phyloP scores from a whole-genome alignment of 495 filamentous ascomycete genomes.

The Penicillium samsonianum region DNA sequence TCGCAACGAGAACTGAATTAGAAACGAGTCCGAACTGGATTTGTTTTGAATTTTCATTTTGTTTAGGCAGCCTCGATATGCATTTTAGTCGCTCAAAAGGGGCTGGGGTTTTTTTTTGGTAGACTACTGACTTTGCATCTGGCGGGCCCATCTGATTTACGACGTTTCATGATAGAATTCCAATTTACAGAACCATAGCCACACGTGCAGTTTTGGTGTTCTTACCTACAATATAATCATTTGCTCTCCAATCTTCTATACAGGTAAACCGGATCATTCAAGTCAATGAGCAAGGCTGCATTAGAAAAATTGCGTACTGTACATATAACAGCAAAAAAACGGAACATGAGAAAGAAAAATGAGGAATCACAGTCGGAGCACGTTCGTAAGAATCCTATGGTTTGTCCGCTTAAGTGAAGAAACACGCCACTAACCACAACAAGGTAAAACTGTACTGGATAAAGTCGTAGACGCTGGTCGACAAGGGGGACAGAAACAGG shows the following conservation, averaged over 20 bases:
- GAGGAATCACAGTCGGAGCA: constrained; percentile 4
- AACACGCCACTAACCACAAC: constrained; percentile 16
- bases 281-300: constrained; percentile 18
- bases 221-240: neutral
- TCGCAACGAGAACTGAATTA: constrained; percentile 40
- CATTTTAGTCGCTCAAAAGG: constrained; percentile 8
- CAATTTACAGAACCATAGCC: constrained; percentile 21
- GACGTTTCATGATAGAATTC: constrained; percentile 32
- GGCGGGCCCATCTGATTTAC: constrained; percentile 20
- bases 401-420: constrained; percentile 6
- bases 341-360: constrained; percentile 12
- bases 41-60: constrained; percentile 5
- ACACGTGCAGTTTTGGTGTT: neutral
- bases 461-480: constrained; percentile 24
- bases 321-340: constrained; percentile 24
- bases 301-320: constrained; percentile 30
- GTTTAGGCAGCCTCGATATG: neutral
- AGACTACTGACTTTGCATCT: constrained; percentile 17
- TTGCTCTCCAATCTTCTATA: neutral
- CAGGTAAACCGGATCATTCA: neutral
- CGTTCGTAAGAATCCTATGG: constrained; percentile 20
- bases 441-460: constrained; percentile 25
- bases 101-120: neutral
- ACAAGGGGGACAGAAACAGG: constrained; percentile 2
- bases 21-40: neutral